Base-by-base conservation (phyloP, 108 stramenopile species). In the Fragilaria crotonensis region DNA sequence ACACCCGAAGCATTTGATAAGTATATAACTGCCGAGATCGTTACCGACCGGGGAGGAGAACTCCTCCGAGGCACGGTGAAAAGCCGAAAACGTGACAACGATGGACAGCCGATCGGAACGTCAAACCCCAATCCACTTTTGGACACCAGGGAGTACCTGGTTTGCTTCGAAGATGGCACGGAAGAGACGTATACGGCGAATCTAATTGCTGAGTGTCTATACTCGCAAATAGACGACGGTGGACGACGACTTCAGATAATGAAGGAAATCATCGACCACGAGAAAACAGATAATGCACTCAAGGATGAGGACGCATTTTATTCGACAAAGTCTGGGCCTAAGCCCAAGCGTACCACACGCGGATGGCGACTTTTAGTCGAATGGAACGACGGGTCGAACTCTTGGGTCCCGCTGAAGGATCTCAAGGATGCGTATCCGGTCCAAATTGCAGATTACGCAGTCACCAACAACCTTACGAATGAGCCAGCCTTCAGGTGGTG, bases 401-500 rank as follows among this genome's bases (percentile, higher is more conserved):
- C 30, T n/a, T 60, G 59, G 64, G 2, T 66, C 0, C 59, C 59
- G 18, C 33, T 66, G 7, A 55, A 33, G 7, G 70, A 61, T 33
- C n/a, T 66, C 27, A 71, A 71, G 31, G 64, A 66, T 9, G 52
- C 23, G 31, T 55, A 67, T 45, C 66, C 66, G 3, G 30, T 67
- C 50, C 22, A 67, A 32, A 14, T 33, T 18, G 64, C 64, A 4
- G 62, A 63, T 4, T 57, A 47, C 26, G 54, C 54, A 5, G 31
- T n/a, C 5, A 29, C 28, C 5, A 5, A 30, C 5, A 27, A 45
- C 0, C 52, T 64, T 3, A 5, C 1, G 0, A 45, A 58, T 17
- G 57, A 64, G 25, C 57, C 63, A 23, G 63, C 63, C 26, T 70
- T 64, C 30, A 25, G 9, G 2, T 70, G 69, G 69, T 70, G 69